Base-by-base conservation (phyloP, 441 rosid genomes). In the Populus hybrid region DNA sequence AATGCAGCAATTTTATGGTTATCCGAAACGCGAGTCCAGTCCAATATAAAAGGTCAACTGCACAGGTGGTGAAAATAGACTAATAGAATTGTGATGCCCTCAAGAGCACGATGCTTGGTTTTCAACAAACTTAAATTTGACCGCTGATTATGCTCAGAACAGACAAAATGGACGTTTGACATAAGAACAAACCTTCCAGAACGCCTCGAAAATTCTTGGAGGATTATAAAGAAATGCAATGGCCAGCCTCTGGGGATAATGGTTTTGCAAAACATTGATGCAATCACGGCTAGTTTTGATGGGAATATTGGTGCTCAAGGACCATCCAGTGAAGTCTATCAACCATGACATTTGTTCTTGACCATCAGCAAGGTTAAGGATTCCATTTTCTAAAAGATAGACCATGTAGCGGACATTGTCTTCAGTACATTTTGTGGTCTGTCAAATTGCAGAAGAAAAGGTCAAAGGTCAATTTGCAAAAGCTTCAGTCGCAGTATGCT, bases 291-390 rank as follows among this genome's bases (percentile, higher is more conserved):
- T 97, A 26, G 97, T 85, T 81, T 85, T 92, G 67, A 95, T 42
- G 20, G 98, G 95, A 16, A 94, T 97, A 16, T 83, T 89, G 63
- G 85, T 93, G 83, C 86, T 86, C 59, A 95, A 35, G 6, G 97
- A 85, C 98, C 97, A 95, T 1, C 92, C 95, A 0, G 95, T 91
- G 90, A 94, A 95, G 84, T 95, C 99, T 78, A 95, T 92, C 84
- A 95, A 84, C 98, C 98, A 94, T 63, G 94, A 83, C 97, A 90
- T 94, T 81, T 95, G 97, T 76, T 95, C 95, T 87, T 94, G 97
- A 84, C 84, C 92, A 78, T 91, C 99, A 0, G 95, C 93, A 78
- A 95, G 97, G 85, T 92, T 91, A 70, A 94, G 85, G 70, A 93
- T 89, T 18, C 95, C 97, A 85, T 94, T 95, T 90, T 96, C 98